These are phyloP conservation scores for Gossypium schwendimanii DNA, from an alignment of 441 rosid species.

Conservation along the genomic window DNA sequence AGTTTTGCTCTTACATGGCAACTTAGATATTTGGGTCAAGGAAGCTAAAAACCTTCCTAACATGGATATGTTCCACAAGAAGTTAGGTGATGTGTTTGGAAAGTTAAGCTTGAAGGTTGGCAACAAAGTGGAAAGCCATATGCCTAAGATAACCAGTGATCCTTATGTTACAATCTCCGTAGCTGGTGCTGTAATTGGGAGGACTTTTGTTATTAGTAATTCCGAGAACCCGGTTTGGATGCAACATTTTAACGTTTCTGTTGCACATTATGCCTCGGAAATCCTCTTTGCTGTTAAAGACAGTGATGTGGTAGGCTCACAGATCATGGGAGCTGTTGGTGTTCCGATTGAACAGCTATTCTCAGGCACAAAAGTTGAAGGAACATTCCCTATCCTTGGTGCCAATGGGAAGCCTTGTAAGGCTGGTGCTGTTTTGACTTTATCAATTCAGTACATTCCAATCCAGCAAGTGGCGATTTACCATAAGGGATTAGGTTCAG, in stretches of 20 bases:
- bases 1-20: slow-evolving; percentile 45
- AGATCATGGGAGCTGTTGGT: slow-evolving; percentile 51
- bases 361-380: slow-evolving; percentile 40
- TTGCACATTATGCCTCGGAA: slow-evolving; percentile 54
- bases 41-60: slow-evolving; percentile 59
- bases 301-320: slow-evolving; percentile 47
- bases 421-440: slow-evolving; percentile 42
- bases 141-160: slow-evolving; percentile 57
- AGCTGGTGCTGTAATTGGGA: slow-evolving; percentile 44
- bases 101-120: slow-evolving; percentile 22
- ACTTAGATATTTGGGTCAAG: slow-evolving; percentile 55
- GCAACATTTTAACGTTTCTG: slow-evolving; percentile 56
- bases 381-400: slow-evolving; percentile 44
- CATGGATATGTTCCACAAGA: slow-evolving; percentile 50
- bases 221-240: slow-evolving; percentile 55
- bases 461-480: slow-evolving; percentile 31
- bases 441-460: slow-evolving; percentile 48
- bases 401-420: slow-evolving; percentile 48
- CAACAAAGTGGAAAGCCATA: slow-evolving; percentile 34
- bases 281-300: slow-evolving; percentile 57
- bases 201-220: slow-evolving; percentile 55
- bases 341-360: slow-evolving; percentile 42
- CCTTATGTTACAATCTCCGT: slow-evolving; percentile 53
- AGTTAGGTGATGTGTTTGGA: slow-evolving; percentile 39
- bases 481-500: slow-evolving; percentile 39